Conservation (phyloP, 192 early-diverging fungal species). For the Entomortierella parvispora region DNA sequence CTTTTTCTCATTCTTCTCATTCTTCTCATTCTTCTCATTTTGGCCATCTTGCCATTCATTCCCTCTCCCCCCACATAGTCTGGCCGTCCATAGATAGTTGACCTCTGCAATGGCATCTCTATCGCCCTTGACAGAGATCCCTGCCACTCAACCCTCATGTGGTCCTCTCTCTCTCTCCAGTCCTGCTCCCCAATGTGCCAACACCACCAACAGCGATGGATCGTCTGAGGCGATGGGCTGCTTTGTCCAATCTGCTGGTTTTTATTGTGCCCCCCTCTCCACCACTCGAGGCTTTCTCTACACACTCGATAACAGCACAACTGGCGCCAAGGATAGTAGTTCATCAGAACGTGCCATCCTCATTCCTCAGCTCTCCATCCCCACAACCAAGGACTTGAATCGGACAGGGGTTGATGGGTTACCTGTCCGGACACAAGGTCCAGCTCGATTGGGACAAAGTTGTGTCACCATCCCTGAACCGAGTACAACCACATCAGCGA, state of each 20-base stretch:
- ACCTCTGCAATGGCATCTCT: too few relatives aligned
- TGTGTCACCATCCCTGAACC: conserved; percentile 17
- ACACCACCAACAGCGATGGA: too few relatives aligned
- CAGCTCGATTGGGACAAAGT: conserved; percentile 12
- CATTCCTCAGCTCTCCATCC: conserved; percentile 19
- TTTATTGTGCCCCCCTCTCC: conserved; percentile 27
- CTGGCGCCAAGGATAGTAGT: not conserved
- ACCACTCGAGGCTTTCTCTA: conserved; percentile 48
- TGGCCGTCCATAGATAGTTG: too few relatives aligned
- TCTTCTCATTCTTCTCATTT: not conserved
- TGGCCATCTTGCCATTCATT: not conserved
- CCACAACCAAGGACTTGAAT: not conserved
- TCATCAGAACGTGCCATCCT: not conserved
- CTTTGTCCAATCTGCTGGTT: conserved; percentile 31
- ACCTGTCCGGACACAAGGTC: conserved; percentile 8
- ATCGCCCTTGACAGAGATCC: conserved; percentile 17
- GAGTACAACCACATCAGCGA: not conserved
- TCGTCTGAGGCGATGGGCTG: conserved; percentile 12
- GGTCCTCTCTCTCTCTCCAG: conserved; percentile 5
- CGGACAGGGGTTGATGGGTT: conserved; percentile 12
- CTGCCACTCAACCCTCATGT: conserved; percentile 34
- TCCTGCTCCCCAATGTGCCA: conserved; percentile 15
- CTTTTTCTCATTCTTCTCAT: too few relatives aligned
- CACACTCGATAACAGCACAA: conserved; percentile 17
- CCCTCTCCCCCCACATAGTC: too few relatives aligned